Base-by-base conservation (phyloP, 2,329 filamentous ascomycete species). In the Diaporthe sp. region DNA sequence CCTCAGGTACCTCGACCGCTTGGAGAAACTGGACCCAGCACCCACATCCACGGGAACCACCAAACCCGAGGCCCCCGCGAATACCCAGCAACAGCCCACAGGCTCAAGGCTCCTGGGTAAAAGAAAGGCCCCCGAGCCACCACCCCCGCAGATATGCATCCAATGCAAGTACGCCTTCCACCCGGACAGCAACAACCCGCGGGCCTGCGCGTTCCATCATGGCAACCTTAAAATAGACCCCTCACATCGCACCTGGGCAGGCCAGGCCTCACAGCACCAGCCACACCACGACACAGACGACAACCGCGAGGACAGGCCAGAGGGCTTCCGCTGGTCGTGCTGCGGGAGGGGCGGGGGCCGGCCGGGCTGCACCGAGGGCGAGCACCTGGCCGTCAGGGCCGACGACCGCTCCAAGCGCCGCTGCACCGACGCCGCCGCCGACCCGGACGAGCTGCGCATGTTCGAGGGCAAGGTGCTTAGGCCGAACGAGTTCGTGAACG, bases 401-500 rank as follows among this genome's bases (percentile, higher is more conserved):
- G 37, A 75, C 22, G 68, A 74, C 57, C 22, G 59, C 3, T 57
- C 57, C 37, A 75, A 76, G 55, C 73, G 68, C 6, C 28, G 53
- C 12, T 46, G 73, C 7, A 28, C 31, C 37, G 17, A 42, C 17
- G n/a, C 55, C 17, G 68, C 34, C 3, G 19, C 37, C 15, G 68
- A 53, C n/a, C 62, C 75, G 22, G 69, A 65, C 15, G 31, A 15
- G 13, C 25, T 62, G 59, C 59, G 75, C 13, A 13, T 65, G 34
- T 75, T 76, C 19, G 75, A 75, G 69, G 75, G 73, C 9, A 65
- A 65, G 69, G 53, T 75, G 8, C 59, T 76, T 22, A 46, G 19
- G 44, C 51, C 75, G 17, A 76, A 76, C 10, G 73, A 75, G 62
- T 76, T 76, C 12, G 69, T 76, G 10, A 76, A 76, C n/a, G 62